phyloP scores from a whole-genome alignment of 495 filamentous ascomycete genomes.

The Aspergillus ellipticus region DNA sequence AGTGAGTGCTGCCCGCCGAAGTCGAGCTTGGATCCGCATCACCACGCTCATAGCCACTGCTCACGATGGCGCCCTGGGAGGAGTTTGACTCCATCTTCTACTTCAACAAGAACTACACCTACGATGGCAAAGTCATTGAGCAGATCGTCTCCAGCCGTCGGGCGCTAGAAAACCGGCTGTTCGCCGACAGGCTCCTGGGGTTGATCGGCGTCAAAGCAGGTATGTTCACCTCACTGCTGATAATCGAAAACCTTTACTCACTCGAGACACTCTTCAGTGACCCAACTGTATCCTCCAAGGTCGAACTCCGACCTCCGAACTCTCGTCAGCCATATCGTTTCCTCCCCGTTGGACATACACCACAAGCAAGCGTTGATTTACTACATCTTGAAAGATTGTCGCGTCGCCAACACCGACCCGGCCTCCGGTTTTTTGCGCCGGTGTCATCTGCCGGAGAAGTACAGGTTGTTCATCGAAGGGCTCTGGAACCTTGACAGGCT shows the following conservation, averaged over 20 bases:
- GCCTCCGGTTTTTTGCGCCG: conserved; percentile 49
- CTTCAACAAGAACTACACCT: conserved; percentile 57
- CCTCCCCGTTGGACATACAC: conserved; percentile 55
- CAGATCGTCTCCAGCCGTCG: conserved; percentile 61
- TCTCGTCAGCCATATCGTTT: conserved; percentile 61
- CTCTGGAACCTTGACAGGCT: conserved; percentile 75
- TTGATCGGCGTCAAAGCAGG: conserved; percentile 67
- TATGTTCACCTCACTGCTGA: conserved; percentile 25
- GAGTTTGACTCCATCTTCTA: conserved; percentile 64
- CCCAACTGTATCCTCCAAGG: conserved; percentile 66
- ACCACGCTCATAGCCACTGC: background rate
- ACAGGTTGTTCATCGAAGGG: conserved; percentile 71
- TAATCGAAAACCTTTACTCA: conserved; percentile 1
- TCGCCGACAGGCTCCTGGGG: conserved; percentile 69
- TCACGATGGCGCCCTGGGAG: conserved; percentile 43
- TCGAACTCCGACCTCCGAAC: conserved; percentile 58
- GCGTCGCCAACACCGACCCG: conserved; percentile 47
- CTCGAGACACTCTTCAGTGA: conserved; percentile 32
- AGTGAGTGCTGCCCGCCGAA: background rate
- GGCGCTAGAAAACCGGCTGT: conserved; percentile 60
- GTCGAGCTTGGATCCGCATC: background rate
- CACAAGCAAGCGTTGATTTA: conserved; percentile 76
- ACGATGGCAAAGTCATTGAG: conserved; percentile 53
- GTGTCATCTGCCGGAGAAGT: conserved; percentile 62
- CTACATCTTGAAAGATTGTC: conserved; percentile 75